These are phyloP conservation scores for Arachis hypogaea DNA, from an alignment of 306 rosid genomes.

Conservation along the genomic window DNA sequence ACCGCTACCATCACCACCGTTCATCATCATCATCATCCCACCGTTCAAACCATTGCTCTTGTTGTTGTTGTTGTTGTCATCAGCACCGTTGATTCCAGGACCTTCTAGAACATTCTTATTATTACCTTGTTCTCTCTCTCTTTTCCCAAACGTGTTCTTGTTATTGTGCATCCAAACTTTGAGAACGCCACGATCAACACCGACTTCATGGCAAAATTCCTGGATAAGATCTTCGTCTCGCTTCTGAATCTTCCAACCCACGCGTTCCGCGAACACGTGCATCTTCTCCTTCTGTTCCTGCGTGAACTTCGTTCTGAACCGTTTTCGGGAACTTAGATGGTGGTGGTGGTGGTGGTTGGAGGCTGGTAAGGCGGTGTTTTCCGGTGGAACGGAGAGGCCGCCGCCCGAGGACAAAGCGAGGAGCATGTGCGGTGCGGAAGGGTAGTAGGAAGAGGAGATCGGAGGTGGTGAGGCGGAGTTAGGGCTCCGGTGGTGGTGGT, in stretches of 20 bases:
- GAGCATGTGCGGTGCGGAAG: constrained; percentile 95
- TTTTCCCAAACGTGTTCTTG: constrained; percentile 65
- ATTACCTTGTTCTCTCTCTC: constrained; percentile 28
- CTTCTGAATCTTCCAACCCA: constrained; percentile 98
- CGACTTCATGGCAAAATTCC: constrained; percentile 70
- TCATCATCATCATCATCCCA: background rate
- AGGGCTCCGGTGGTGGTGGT: constrained; percentile 64
- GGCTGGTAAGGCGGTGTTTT: constrained; percentile 44
- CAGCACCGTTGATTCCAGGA: no score
- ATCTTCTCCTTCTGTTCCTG: constrained; percentile 89
- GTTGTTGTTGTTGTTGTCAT: constrained; percentile 7
- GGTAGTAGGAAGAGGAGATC: constrained; percentile 90
- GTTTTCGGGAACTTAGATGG: constrained; percentile 45
- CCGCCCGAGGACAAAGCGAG: constrained; percentile 71
- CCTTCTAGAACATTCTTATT: constrained; percentile 21
- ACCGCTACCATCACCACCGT: constrained; percentile 6
- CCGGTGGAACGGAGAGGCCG: constrained; percentile 52
- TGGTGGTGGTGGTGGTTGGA: background rate
- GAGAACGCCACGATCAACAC: constrained; percentile 73
- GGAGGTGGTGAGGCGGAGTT: constrained; percentile 92
- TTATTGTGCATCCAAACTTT: constrained; percentile 99
- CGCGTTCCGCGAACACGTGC: constrained; percentile 73
- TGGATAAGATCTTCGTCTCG: constrained; percentile 66
- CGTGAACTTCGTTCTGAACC: constrained; percentile 80
- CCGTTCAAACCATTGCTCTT: constrained; percentile 19